Base-by-base conservation (phyloP, 805 yeast species). In the Candida patagonica region DNA sequence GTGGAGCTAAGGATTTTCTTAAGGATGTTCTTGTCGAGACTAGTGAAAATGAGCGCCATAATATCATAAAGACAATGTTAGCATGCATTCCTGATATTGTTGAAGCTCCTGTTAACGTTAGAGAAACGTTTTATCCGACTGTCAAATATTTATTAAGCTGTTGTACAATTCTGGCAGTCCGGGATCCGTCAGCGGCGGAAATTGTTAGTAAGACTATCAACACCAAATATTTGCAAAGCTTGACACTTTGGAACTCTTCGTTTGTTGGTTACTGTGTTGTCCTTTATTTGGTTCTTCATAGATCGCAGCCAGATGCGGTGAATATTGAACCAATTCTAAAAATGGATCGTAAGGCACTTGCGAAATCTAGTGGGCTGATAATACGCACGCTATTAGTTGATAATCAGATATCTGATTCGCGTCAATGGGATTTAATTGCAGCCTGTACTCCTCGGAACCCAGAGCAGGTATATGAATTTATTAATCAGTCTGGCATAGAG, bases 1-100 rank as follows among this genome's bases (percentile, higher is more conserved):
- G 92, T 46, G 72, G 73, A 37, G 62, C 87, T 4, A 59, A 70
- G 3, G 65, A 67, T 1, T 63, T 86, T 1, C 70, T 86, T 5
- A 37, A 37, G 25, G 27, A 27, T 4, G 35, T 33, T 7, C 13
- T 38, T n/a, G 19, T 17, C 10, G 23, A 33, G 19, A 32, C 42
- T 7, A 32, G 34, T 10, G 39, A 29, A 41, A 65, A 56, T 55
- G 52, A 61, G 37, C 43, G 50, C 42, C 51, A 47, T 4, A 40
- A 22, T 16, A 20, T 55, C 64, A 29, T 66, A 63, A 16, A 54
- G 56, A 43, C 54, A 57, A 16, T 53, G 67, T 19, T 51, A 66
- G 38, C 55, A 52, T 27, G 38, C 29, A 9, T 49, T 7, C 53
- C 52, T 6, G 41, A 39, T 13, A 19, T 49, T 6, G 23, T 41